Evolutionary conservation across 2,329 filamentous ascomycete species (phyloP).

Genomic region (Colletotrichum godetiae): DNA sequence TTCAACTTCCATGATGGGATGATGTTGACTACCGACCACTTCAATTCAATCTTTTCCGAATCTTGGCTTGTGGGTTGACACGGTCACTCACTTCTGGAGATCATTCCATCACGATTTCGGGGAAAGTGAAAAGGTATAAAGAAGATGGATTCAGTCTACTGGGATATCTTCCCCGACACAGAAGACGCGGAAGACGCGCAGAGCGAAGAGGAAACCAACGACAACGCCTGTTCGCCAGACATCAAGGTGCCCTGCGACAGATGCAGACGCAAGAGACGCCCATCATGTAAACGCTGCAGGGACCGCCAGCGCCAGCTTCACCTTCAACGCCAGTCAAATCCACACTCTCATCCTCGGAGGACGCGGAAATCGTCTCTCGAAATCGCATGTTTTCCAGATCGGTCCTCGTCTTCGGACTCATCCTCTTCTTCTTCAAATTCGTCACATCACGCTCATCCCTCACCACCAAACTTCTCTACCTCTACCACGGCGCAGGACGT

Average conservation of each 20-base stretch:
- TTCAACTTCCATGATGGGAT: not conserved
- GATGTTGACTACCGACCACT: too few species aligned
- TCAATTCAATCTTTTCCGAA: too few species aligned
- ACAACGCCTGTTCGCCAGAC: not conserved
- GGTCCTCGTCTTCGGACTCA: not conserved
- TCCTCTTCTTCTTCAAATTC: not conserved
- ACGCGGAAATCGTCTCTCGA: slow-evolving; percentile 1
- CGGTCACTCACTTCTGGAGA: not conserved
- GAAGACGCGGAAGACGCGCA: not conserved
- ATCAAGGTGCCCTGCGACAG: not conserved
- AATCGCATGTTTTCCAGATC: not conserved
- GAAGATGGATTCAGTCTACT: slow-evolving; percentile 17
- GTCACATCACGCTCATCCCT: not conserved
- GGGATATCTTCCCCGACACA: not conserved
- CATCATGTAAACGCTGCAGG: not conserved
- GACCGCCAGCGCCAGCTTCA: not conserved
- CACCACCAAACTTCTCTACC: too few species aligned
- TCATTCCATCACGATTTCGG: not conserved
- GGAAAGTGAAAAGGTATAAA: too few species aligned
- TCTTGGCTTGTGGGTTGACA: too few species aligned
- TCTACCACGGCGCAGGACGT: not conserved
- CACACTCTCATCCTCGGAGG: not conserved
- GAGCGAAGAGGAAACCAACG: not conserved
- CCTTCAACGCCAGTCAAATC: not conserved
- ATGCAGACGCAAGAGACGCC: not conserved